These are phyloP conservation scores for Hordeum pubiflorum DNA, from an alignment of 202 grass and related monocot species.

Conservation along the genomic window DNA sequence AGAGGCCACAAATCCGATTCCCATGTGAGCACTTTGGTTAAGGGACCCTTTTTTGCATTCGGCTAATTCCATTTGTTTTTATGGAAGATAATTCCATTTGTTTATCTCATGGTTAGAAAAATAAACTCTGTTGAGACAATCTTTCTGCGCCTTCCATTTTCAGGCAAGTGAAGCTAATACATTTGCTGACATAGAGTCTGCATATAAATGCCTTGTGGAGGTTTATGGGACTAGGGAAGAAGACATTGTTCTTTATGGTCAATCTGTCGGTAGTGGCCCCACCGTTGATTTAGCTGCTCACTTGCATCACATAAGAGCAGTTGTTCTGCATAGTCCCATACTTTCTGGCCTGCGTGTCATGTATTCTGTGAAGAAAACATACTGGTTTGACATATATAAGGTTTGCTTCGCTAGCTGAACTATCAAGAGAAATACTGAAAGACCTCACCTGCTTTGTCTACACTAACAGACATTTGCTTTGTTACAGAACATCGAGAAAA, in stretches of 20 bases:
- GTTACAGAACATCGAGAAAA: slow-evolving; percentile 86
- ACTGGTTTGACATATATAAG: slow-evolving; percentile 99
- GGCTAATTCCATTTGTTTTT: not conserved
- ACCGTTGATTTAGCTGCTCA: slow-evolving; percentile 66
- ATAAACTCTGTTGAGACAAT: not conserved
- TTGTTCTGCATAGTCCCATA: slow-evolving; percentile 79
- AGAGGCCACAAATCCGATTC: not conserved
- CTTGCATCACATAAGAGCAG: slow-evolving; percentile 46
- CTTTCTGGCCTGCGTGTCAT: slow-evolving; percentile 82
- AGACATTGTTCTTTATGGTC: slow-evolving; percentile 82
- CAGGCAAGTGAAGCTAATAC: slow-evolving; percentile 87
- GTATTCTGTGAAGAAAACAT: slow-evolving; percentile 80
- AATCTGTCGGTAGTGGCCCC: slow-evolving; percentile 84
- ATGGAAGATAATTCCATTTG: not conserved
- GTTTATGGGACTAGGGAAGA: slow-evolving; percentile 60
- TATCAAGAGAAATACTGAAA: slow-evolving; percentile 1
- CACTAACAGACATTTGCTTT: slow-evolving; percentile 26
- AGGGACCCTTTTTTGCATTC: not conserved
- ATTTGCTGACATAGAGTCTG: slow-evolving; percentile 79
- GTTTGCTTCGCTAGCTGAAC: slow-evolving; percentile 32
- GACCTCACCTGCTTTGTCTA: not conserved
- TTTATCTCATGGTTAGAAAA: not conserved
- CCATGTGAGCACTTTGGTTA: not conserved
- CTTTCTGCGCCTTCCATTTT: slow-evolving; percentile 1
- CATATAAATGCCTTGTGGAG: slow-evolving; percentile 75